A percentile compares a stretch with the other conserved stretches of the same genome.
phyloP scores from a whole-genome alignment of 2,329 filamentous ascomycete genomes.

The Calonectria fujianensis region DNA sequence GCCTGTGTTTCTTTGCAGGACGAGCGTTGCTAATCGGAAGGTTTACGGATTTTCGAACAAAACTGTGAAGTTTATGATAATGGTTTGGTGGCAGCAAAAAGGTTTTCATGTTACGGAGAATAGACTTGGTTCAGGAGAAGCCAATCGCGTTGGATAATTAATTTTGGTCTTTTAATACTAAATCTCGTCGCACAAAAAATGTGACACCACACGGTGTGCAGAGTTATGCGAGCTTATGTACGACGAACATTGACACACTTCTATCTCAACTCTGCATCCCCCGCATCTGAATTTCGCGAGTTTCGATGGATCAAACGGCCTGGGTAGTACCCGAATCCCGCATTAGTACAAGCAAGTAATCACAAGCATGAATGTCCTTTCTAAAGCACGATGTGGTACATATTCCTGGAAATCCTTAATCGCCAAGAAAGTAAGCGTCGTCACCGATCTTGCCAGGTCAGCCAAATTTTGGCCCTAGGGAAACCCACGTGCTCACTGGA shows the following conservation, averaged over 20 bases:
- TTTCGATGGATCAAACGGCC: rapidly evolving
- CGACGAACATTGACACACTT: too few relatives aligned
- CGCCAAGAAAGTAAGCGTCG: not conserved
- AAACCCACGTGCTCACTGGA: not conserved
- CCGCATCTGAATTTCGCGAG: not conserved
- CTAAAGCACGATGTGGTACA: not conserved
- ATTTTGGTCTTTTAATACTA: not conserved
- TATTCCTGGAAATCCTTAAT: not conserved
- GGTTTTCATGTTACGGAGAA: not conserved
- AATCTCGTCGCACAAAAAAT: not conserved
- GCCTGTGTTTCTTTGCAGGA: constrained; percentile 49
- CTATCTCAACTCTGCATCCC: not conserved
- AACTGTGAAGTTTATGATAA: constrained; percentile 27
- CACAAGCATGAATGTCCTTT: not conserved
- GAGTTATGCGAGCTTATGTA: too few relatives aligned
- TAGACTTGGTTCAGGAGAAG: not conserved
- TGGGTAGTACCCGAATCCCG: not conserved
- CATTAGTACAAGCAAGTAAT: not conserved
- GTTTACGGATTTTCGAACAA: constrained; percentile 27
- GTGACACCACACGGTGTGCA: too few relatives aligned
- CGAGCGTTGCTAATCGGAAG: constrained; percentile 43
- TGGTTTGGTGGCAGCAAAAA: not conserved
- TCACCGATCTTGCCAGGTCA: not conserved
- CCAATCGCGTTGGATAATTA: not conserved
- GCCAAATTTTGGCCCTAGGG: not conserved